Percentiles rank a stretch among this genome's conserved stretches.
Conservation (phyloP, 1,284 basidiomycete species). For the Sparassis latifolia region DNA sequence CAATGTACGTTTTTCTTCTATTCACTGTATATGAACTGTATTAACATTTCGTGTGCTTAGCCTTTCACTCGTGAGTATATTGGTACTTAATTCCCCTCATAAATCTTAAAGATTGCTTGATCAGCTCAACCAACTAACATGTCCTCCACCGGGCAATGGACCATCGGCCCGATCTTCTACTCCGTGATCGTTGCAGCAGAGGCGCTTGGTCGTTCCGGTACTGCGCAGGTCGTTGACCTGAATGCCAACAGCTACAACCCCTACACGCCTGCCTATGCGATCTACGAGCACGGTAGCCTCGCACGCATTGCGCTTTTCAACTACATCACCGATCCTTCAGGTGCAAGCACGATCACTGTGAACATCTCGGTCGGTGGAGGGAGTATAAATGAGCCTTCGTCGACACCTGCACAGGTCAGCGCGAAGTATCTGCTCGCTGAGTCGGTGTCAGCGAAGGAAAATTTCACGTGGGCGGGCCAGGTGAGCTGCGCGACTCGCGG, state of each 20-base stretch:
- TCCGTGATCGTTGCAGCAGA: slow-evolving; percentile 65
- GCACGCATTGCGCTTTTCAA: slow-evolving; percentile 63
- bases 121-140: slow-evolving; percentile 56
- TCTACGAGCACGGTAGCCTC: slow-evolving; percentile 59
- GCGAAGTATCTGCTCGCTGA: slow-evolving; percentile 54
- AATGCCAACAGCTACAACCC: slow-evolving; percentile 39
- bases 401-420: slow-evolving; percentile 37
- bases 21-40: neutral
- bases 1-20: slow-evolving; percentile 38
- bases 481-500: slow-evolving; percentile 16
- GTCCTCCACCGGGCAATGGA: slow-evolving; percentile 52
- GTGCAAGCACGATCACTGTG: slow-evolving; percentile 44
- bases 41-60: slow-evolving; percentile 11
- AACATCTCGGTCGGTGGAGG: slow-evolving; percentile 40
- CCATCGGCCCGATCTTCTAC: slow-evolving; percentile 64
- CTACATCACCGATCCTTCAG: slow-evolving; percentile 49
- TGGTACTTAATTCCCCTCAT: neutral
- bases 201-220: slow-evolving; percentile 53
- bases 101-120: no score
- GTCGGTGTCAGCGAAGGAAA: slow-evolving; percentile 54
- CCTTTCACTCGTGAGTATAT: slow-evolving; percentile 38
- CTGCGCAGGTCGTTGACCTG: slow-evolving; percentile 56
- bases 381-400: slow-evolving; percentile 27
- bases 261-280: slow-evolving; percentile 64
- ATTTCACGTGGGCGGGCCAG: slow-evolving; percentile 70